A percentile compares a stretch with the other conserved stretches of the same genome.
These are phyloP conservation scores for Cystobasidium slooffiae DNA, from an alignment of 1,284 basidiomycete species.

Conservation along the genomic window DNA sequence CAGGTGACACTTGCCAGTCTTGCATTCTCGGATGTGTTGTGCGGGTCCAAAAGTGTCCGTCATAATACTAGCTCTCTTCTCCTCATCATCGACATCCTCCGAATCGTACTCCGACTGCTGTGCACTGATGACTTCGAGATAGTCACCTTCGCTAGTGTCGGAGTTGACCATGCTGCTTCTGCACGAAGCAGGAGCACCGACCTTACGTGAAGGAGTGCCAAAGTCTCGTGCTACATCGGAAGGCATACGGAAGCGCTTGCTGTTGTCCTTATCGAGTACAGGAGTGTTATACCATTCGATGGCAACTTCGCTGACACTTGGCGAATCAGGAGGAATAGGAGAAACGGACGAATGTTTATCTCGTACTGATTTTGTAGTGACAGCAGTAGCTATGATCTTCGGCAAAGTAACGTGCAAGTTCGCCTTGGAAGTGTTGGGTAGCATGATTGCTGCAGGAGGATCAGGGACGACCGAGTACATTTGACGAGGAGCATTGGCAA, in stretches of 20 bases:
- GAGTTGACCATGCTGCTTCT: background rate
- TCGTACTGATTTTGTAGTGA: background rate
- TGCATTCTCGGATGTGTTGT: background rate
- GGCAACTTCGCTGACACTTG: background rate
- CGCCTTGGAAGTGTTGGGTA: background rate
- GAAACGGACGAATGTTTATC: background rate
- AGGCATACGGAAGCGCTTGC: constrained; percentile 1
- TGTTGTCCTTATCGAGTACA: background rate
- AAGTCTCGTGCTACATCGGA: background rate
- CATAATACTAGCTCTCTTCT: constrained; percentile 6
- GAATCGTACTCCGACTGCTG: background rate
- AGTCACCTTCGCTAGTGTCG: background rate
- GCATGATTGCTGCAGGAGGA: background rate
- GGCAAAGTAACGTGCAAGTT: background rate
- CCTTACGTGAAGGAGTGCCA: background rate
- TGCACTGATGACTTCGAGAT: background rate
- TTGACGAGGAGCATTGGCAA: background rate
- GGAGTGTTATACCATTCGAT: constrained; percentile 3
- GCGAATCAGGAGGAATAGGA: constrained; percentile 2
- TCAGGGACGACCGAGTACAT: constrained; percentile 1
- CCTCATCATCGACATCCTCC: background rate
- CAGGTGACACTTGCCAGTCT: background rate
- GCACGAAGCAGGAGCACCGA: constrained; percentile 2
- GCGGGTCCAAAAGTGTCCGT: background rate
- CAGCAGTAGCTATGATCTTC: background rate